phyloP scores from a whole-genome alignment of 306 rosid species.

The Dalbergia oliveri region DNA sequence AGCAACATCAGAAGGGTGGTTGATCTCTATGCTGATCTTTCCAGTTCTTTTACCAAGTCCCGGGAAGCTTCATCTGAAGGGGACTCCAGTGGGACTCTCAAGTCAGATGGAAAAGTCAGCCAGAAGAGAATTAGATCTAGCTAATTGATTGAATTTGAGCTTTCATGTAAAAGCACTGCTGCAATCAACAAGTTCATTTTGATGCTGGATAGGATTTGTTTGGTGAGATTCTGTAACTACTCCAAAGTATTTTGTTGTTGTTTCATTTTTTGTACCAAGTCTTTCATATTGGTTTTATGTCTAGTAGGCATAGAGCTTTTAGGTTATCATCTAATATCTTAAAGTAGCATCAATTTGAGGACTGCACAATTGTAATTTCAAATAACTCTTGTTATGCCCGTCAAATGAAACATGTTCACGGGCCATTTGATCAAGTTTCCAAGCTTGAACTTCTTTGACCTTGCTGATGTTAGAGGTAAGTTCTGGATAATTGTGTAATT shows the following conservation, averaged over 20 bases:
- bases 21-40: constrained; percentile 90
- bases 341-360: constrained; percentile 42
- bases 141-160: constrained; percentile 50
- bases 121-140: constrained; percentile 84
- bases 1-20: constrained; percentile 93
- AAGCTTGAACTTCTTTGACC: constrained; percentile 23
- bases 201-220: constrained; percentile 42
- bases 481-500: constrained; percentile 31
- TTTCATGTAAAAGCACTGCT: constrained; percentile 41
- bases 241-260: constrained; percentile 11
- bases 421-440: constrained; percentile 40
- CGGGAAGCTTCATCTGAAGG: constrained; percentile 84
- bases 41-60: constrained; percentile 74
- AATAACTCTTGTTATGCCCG: constrained; percentile 37
- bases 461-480: not conserved
- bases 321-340: constrained; percentile 39
- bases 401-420: constrained; percentile 41
- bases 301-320: constrained; percentile 44
- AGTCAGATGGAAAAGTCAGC: constrained; percentile 76
- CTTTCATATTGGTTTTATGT: constrained; percentile 37
- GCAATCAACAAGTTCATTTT: constrained; percentile 34
- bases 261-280: constrained; percentile 12
- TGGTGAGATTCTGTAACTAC: constrained; percentile 48
- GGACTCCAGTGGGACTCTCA: constrained; percentile 77
- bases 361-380: constrained; percentile 49